Evolutionary conservation across 345 rosid genomes (phyloP).

Genomic region (Adansonia digitata): DNA sequence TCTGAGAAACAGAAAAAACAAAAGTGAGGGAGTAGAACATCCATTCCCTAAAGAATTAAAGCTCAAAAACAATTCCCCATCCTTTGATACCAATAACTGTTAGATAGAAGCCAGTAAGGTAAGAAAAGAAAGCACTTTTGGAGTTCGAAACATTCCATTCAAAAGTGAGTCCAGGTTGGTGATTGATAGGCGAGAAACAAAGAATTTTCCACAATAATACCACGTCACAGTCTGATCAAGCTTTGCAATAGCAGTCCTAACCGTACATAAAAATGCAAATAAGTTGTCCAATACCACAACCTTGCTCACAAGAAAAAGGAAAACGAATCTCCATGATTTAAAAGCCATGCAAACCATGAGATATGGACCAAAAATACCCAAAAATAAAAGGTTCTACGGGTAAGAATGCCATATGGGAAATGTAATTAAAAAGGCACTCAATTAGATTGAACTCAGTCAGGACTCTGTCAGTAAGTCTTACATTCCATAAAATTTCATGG

Average conservation of each 20-base stretch:
- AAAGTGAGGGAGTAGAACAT: background rate
- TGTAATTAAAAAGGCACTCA: background rate
- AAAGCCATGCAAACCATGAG: background rate
- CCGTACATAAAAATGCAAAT: background rate
- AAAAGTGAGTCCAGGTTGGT: background rate
- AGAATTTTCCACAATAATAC: background rate
- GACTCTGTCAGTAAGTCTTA: background rate
- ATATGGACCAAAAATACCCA: background rate
- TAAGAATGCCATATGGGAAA: background rate
- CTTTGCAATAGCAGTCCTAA: background rate
- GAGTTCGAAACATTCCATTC: conserved; percentile 1
- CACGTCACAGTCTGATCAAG: background rate
- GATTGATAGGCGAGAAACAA: background rate
- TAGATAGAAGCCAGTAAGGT: background rate
- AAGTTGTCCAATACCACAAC: background rate
- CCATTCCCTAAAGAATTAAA: background rate
- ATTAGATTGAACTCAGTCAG: background rate
- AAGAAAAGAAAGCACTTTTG: background rate
- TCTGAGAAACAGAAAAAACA: background rate
- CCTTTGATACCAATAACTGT: background rate
- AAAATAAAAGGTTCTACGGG: background rate
- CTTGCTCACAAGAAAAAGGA: background rate
- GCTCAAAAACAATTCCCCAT: background rate
- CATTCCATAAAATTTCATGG: background rate
- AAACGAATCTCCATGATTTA: background rate